Percentiles rank a stretch among this genome's conserved stretches.
Conservation (phyloP, 1,284 basidiomycete species). For the Phellopilus nigrolimitatus region DNA sequence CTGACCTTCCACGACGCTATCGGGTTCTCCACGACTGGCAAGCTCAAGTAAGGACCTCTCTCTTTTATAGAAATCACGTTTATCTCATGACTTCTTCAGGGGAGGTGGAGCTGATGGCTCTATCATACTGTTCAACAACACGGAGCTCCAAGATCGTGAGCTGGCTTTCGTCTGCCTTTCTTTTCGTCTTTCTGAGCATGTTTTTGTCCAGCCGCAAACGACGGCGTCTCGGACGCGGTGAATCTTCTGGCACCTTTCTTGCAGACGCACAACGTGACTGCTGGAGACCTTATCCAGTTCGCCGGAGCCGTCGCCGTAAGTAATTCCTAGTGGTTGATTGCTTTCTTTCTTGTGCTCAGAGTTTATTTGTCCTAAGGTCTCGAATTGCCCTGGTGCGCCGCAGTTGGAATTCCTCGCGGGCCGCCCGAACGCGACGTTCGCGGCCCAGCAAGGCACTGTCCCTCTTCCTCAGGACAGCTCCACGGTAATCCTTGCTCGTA, state of each 20-base stretch:
- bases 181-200: no score
- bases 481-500: conserved; percentile 15
- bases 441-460: conserved; percentile 35
- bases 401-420: conserved; percentile 36
- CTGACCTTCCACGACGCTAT: conserved; percentile 44
- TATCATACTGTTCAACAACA: conserved; percentile 33
- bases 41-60: no score
- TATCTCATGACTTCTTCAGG: no score
- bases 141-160: no score
- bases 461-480: conserved; percentile 26
- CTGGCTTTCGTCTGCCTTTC: no score
- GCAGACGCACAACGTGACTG: conserved; percentile 23
- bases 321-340: neutral
- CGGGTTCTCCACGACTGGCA: conserved; percentile 31
- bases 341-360: neutral
- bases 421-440: conserved; percentile 28
- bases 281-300: conserved; percentile 33
- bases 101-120: conserved; percentile 39
- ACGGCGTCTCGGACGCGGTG: conserved; percentile 35
- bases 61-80: no score
- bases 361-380: conserved; percentile 27
- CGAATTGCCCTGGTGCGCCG: conserved; percentile 40
- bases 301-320: conserved; percentile 36
- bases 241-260: conserved; percentile 31
- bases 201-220: conserved; percentile 34